Base-by-base conservation (phyloP, 2,329 filamentous ascomycete genomes). In the Calonectria hongkongensis region DNA sequence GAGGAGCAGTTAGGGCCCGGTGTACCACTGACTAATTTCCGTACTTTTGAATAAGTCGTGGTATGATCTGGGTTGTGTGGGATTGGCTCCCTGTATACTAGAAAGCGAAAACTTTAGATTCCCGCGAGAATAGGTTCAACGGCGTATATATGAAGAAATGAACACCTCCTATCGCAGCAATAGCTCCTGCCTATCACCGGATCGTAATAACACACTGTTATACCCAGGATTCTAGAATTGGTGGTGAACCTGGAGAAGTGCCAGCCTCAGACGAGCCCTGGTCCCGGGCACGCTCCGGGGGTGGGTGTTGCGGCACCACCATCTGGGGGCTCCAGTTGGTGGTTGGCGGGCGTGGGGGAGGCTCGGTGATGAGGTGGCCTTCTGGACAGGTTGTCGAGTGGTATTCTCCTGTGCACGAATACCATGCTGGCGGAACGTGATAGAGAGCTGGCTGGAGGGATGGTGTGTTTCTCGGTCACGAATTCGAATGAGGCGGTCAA, bases 171-270 rank as follows among this genome's bases (percentile, higher is more conserved):
- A 36, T 30, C 48, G 50, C 39, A 39, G 18, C 30, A n/a, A n/a
- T 27, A n/a, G 36, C 18, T 48, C 2, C 64, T 21, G n/a, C 69
- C 69, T 71, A 67, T 71, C 64, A 63, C 45, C 15, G 18, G 28
- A n/a, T 51, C 18, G 54, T 13, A 71, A 71, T 36, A 66, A 16
- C 54, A 47, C 69, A 56, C 47, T 54, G 21, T 27, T 33, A 56
- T 33, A 67, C 62, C 56, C 51, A 71, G 62, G 47, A 54, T 67
- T 71, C 47, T 67, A 50, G 45, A 66, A 60, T 21, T 66, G 54
- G 69, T 62, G 45, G 41, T 54, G 63, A 56, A 71, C 62, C 51
- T 66, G 45, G 54, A 63, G 64, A 48, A 66, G 8, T 36, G 15
- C 27, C 28, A 45, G 47, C 54, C 64, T 62, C 39, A 10, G 18